Conservation (phyloP, 2,329 filamentous ascomycete genomes). For the Lecanoromycetidae sp. region DNA sequence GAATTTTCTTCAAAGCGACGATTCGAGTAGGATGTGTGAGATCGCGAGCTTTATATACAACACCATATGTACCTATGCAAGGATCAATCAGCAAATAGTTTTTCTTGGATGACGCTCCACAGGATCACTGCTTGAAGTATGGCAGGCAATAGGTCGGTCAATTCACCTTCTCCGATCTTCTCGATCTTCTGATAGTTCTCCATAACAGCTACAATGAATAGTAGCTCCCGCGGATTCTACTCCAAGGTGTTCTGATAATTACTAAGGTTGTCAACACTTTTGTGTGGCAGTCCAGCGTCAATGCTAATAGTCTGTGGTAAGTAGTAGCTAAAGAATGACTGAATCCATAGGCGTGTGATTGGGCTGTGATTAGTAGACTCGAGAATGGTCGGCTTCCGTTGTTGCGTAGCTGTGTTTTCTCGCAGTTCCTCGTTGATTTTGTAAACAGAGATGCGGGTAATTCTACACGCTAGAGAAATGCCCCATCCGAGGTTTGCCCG, state of each 20-base stretch:
- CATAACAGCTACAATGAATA: constrained; percentile 43
- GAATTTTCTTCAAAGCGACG: constrained; percentile 89
- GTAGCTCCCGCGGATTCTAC: no score
- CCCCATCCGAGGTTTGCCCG: constrained; percentile 11
- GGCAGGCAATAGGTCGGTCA: constrained; percentile 10
- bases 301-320: background rate
- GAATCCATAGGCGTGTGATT: background rate
- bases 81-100: background rate
- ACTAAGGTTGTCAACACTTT: background rate
- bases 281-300: background rate
- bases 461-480: constrained; percentile 11
- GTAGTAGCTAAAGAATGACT: background rate
- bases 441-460: constrained; percentile 8
- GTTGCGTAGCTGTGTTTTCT: background rate
- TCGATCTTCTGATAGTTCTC: constrained; percentile 95
- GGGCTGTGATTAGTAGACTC: constrained; percentile 8
- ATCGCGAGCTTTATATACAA: constrained; percentile 89
- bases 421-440: background rate
- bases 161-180: constrained; percentile 89
- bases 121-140: background rate
- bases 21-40: constrained; percentile 71
- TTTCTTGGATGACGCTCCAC: background rate
- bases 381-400: background rate
- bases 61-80: constrained; percentile 70
- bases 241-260: background rate